Evolutionary conservation across 257 asterid species (phyloP), one percentile per base, ranked within the genome.

Genomic region (Perilla frutescens): DNA sequence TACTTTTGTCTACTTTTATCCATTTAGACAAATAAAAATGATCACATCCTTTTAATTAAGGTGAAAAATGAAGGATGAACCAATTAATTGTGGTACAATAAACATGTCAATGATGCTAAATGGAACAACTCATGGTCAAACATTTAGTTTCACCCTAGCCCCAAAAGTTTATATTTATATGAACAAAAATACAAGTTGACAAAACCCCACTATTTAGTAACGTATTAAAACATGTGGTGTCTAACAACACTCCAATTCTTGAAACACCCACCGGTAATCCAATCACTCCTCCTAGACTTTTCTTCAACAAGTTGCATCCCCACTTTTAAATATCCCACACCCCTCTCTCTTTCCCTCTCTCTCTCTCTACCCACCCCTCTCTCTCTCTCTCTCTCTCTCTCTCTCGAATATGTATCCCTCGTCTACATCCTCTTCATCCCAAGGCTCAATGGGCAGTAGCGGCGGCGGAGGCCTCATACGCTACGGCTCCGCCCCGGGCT

Each of bases 401-500:
- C 53, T 15, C 56, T 37, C 13, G 13, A 78, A 63, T 31, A 91
- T 91, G 97, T 84, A 82, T 68, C 85, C 95, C 4, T 88, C 96
- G 5, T 83, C 97, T 6, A 70, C 90, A 11, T 89, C 93, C 56
- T 86, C 97, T 10, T 87, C 92, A 36, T 86, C 97, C 1, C 89
- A 89, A 57, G 74, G 85, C 72, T 87, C 91, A 36, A 73, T 84
- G 83, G 85, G 77, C 41, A 61, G 58, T 31, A 58, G 41, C 39
- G 50, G 53, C 10, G 73, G 77, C 5, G 66, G 75, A 11, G 90
- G 89, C 0, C 86, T 92, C 8, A 74, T 81, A 44, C 96, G 97
- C 45, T 85, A 90, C 77, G 89, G 80, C 59, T 91, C 97, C 12
- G 97, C 96, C 10, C 97, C 97, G 0, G 72, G 93, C 73, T 77